Percentiles rank a stretch among this genome's conserved stretches.
Conservation (phyloP, 139 green algal species). For the Desmodesmus armatus region DNA sequence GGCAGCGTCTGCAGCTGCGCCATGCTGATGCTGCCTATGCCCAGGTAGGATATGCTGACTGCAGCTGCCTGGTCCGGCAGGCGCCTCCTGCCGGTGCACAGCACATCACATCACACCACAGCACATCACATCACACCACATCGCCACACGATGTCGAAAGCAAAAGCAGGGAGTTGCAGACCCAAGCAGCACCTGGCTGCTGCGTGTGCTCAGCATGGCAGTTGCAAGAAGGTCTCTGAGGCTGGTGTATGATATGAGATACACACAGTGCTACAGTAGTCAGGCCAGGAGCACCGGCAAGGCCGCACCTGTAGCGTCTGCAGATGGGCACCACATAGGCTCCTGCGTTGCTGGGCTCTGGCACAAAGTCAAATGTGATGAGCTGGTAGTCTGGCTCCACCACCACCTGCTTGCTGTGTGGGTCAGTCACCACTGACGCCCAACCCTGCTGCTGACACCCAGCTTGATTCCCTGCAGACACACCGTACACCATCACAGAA, state of each 20-base stretch:
- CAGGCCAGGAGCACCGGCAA: no score
- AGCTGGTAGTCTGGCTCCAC: slow-evolving; percentile 77
- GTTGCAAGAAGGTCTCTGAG: no score
- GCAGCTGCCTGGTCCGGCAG: slow-evolving; percentile 2
- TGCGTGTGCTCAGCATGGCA: no score
- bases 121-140: no score
- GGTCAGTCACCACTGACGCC: slow-evolving; percentile 64
- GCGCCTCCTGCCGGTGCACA: background rate
- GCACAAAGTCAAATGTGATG: slow-evolving; percentile 85
- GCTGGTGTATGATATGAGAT: no score
- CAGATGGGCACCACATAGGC: slow-evolving; percentile 60
- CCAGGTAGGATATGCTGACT: slow-evolving; percentile 27
- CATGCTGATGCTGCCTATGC: slow-evolving; percentile 28
- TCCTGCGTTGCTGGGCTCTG: slow-evolving; percentile 67
- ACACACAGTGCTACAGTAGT: no score
- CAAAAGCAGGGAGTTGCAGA: background rate
- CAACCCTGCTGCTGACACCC: slow-evolving; percentile 74
- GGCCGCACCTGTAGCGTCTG: slow-evolving; percentile 38
- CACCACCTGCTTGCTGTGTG: slow-evolving; percentile 52
- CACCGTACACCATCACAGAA: background rate
- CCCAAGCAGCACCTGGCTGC: no score
- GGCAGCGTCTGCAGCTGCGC: background rate
- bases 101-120: no score
- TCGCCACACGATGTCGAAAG: no score
- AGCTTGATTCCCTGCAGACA: slow-evolving; percentile 66